Evolutionary conservation across 1,139 yeast species (phyloP).

Genomic region (Hansenula lynferdii): DNA sequence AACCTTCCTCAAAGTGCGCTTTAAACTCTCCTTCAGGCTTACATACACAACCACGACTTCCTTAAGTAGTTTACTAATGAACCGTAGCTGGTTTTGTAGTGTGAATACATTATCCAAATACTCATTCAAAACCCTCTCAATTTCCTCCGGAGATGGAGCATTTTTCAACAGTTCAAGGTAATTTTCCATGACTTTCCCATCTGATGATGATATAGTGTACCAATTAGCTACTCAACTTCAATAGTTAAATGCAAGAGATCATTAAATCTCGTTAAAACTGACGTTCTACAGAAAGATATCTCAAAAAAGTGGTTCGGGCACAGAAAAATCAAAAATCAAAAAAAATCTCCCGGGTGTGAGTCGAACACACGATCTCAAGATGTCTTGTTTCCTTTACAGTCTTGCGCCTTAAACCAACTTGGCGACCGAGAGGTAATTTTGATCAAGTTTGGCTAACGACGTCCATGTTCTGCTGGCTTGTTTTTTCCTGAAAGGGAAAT

Average conservation of each 20-base stretch:
- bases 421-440: conserved; percentile 56
- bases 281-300: too few relatives aligned
- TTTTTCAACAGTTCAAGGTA: conserved; percentile 4
- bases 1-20: conserved; percentile 10
- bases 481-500: neutral
- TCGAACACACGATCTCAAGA: conserved; percentile 86
- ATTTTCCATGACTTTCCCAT: conserved; percentile 1
- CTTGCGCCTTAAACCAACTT: conserved; percentile 80
- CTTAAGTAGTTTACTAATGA: conserved; percentile 13
- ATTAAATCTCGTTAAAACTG: too few relatives aligned
- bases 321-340: too few relatives aligned
- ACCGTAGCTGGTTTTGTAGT: conserved; percentile 9
- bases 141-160: conserved; percentile 6
- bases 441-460: too few relatives aligned
- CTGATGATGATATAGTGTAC: too few relatives aligned
- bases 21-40: conserved; percentile 10
- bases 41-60: conserved; percentile 17
- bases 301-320: too few relatives aligned
- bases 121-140: conserved; percentile 9
- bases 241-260: too few relatives aligned
- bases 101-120: conserved; percentile 4
- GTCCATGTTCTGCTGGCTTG: neutral
- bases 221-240: too few relatives aligned
- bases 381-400: conserved; percentile 59
- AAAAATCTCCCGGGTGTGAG: conserved; percentile 74